Percentiles rank a stretch among this genome's conserved stretches.
Conservation (phyloP, 78 protist genomes). For the Dictyostelium citrinum region DNA sequence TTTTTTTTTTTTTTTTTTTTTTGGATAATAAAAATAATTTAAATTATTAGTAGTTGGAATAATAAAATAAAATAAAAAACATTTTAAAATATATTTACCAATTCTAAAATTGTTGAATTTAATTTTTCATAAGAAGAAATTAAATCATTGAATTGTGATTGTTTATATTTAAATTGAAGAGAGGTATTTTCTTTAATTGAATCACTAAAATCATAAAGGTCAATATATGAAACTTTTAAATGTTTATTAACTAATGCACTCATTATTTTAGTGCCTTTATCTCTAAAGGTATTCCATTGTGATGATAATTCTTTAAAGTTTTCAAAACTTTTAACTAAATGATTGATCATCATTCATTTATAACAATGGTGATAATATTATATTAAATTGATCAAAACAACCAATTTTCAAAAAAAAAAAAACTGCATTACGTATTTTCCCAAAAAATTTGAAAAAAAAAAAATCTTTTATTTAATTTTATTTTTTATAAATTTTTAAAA, state of each 20-base stretch:
- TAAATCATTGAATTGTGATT: background rate
- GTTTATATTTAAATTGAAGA: conserved; percentile 19
- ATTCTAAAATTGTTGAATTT: conserved; percentile 6
- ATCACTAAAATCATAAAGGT: background rate
- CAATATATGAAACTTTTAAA: conserved; percentile 11
- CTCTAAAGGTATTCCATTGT: conserved; percentile 63
- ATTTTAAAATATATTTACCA: conserved; percentile 10
- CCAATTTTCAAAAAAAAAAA: background rate
- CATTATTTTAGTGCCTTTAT: conserved; percentile 45
- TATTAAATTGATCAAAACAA: background rate
- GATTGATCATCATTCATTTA: conserved; percentile 3
- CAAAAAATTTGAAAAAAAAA: no score
- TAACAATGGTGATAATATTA: no score
- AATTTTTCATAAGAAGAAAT: background rate
- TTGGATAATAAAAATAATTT: background rate
- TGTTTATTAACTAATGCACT: conserved; percentile 18
- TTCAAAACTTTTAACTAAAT: background rate
- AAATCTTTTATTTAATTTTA: no score
- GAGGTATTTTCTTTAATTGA: background rate
- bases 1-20: background rate
- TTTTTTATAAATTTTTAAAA: no score
- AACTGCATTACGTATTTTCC: background rate
- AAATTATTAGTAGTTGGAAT: no score
- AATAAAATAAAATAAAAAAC: no score
- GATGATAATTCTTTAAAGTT: conserved; percentile 29